Evolutionary conservation across 305 asterid genomes (phyloP), one percentile per base, ranked within the genome.

Genomic region (Fraxinus ornus): DNA sequence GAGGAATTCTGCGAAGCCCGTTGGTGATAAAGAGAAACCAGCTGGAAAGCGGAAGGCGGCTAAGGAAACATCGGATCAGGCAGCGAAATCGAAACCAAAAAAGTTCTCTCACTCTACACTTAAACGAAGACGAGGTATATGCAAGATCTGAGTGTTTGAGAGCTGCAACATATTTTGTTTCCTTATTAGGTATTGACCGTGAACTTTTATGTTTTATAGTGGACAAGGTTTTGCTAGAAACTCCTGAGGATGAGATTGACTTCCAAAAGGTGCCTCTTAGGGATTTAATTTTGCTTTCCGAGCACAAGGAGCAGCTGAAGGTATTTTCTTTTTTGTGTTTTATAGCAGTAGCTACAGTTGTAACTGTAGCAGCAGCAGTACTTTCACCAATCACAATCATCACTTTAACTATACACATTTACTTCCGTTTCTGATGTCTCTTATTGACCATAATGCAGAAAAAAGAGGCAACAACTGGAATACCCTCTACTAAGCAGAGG

Each of bases 231-330:
- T 88, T 93, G 84, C 89, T 95, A 80, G 91, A 90, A 85, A 91
- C 90, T 72, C 98, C 98, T 35, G 95, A 94, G 84, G 98, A 94
- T 36, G 97, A 90, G 79, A 85, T 93, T 85, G 97, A 96, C 79
- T 86, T 81, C 82, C 85, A 80, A 78, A 89, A 81, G 81, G 88
- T 93, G 85, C 90, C 95, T 84, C 84, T 96, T 71, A 91, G 93
- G 91, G 97, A 94, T 87, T 84, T 96, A 80, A 88, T 96, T 87
- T 78, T 91, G 82, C 94, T 94, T 77, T 95, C 93, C 6, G 99
- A 94, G 86, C 90, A 93, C 91, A 90, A 80, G 87, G 99, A 96
- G 89, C 87, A 87, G 82, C 85, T 86, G 81, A 86, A 70, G 95
- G 97, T 95, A 85, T 66, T 35, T 78, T 75, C 62, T 5, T 19